These are phyloP conservation scores for Aspergillus pseudonomiae DNA, from an alignment of 2,329 filamentous ascomycete genomes.

Conservation along the genomic window DNA sequence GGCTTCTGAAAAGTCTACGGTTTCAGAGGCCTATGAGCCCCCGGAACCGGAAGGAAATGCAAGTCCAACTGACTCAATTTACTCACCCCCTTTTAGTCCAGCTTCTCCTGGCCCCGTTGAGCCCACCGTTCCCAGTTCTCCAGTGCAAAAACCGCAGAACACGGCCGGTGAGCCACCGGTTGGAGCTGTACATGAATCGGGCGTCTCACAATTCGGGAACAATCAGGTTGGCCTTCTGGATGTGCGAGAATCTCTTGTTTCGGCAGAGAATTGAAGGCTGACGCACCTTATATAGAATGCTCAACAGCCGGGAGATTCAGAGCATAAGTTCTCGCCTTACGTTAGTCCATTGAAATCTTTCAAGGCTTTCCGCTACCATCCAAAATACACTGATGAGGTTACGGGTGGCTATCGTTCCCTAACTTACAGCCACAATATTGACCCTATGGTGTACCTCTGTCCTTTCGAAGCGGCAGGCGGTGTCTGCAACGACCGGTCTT, in stretches of 20 bases:
- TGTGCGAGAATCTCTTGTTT: constrained; percentile 33
- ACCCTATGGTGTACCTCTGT: constrained; percentile 74
- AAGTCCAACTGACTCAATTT: constrained; percentile 31
- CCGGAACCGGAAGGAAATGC: constrained; percentile 44
- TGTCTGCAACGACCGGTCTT: constrained; percentile 73
- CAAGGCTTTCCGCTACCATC: constrained; percentile 88
- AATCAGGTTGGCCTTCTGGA: constrained; percentile 33
- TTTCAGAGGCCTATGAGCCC: constrained; percentile 61
- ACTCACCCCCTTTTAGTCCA: constrained; percentile 49
- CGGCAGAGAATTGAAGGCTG: constrained; percentile 27
- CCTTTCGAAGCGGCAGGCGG: constrained; percentile 71
- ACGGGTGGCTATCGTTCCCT: constrained; percentile 80
- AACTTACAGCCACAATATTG: constrained; percentile 91
- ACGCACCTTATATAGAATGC: constrained; percentile 31
- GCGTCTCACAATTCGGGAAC: constrained; percentile 24
- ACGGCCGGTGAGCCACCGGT: constrained; percentile 36
- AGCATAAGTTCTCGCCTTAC: constrained; percentile 65
- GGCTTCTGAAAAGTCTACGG: constrained; percentile 33
- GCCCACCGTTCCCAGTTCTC: constrained; percentile 24
- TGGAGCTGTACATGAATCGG: constrained; percentile 31
- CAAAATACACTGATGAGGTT: constrained; percentile 69
- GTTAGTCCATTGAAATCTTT: constrained; percentile 81
- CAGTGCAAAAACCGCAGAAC: constrained; percentile 22
- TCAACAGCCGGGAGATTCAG: constrained; percentile 19
- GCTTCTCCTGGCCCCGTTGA: constrained; percentile 39